Conservation (phyloP, 2,329 filamentous ascomycete species). For the Diplodia intermedia region DNA sequence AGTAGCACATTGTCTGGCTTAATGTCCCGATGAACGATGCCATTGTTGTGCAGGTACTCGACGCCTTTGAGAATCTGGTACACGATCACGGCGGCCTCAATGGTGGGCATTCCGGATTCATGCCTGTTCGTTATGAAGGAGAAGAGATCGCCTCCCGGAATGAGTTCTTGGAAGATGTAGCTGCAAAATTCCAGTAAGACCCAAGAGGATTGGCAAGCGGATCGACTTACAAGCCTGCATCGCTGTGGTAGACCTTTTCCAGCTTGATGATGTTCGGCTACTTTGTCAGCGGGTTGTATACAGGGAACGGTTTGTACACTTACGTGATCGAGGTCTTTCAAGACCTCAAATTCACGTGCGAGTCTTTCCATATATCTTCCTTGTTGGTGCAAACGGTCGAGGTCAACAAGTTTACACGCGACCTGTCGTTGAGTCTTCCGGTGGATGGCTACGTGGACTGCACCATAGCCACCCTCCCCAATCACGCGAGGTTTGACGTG, state of each 20-base stretch:
- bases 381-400: neutral
- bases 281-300: neutral
- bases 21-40: conserved; percentile 67
- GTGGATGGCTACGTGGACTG: conserved; percentile 63
- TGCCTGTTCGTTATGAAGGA: conserved; percentile 63
- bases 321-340: conserved; percentile 62
- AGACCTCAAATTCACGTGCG: conserved; percentile 55
- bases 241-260: conserved; percentile 62
- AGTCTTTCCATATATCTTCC: conserved; percentile 1
- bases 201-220: neutral
- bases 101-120: conserved; percentile 53
- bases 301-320: conserved; percentile 30
- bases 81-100: conserved; percentile 61
- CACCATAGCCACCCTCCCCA: conserved; percentile 61
- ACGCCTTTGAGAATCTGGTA: conserved; percentile 64
- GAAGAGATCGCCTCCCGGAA: conserved; percentile 66
- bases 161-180: conserved; percentile 67
- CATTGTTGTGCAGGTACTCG: conserved; percentile 62
- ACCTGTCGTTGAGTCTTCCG: conserved; percentile 63
- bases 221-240: conserved; percentile 57
- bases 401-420: conserved; percentile 69
- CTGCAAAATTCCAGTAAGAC: conserved; percentile 41
- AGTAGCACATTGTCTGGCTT: conserved; percentile 70
- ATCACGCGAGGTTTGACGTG: conserved; percentile 58
- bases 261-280: conserved; percentile 66